A percentile compares a stretch with the other conserved stretches of the same genome.
phyloP scores from a whole-genome alignment of 2,329 filamentous ascomycete species.

The Beauveria scarabaeidicola region DNA sequence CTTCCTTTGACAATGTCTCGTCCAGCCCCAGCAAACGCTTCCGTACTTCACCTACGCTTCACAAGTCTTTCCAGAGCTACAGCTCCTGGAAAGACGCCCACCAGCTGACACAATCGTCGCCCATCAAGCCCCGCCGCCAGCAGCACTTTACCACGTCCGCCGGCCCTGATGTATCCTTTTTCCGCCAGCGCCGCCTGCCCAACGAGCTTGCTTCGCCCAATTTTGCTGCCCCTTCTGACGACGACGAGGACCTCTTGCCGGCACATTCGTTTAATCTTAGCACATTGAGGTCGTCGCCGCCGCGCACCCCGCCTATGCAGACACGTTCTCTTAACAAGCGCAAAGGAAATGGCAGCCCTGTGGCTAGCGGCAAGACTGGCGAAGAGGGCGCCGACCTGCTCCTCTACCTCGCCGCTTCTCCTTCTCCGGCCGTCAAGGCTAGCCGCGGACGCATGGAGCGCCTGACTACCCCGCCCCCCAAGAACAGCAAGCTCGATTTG shows the following conservation, averaged over 20 bases:
- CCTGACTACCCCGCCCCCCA: slow-evolving; percentile 68
- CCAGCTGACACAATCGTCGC: slow-evolving; percentile 76
- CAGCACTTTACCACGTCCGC: slow-evolving; percentile 65
- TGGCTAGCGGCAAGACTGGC: slow-evolving; percentile 47
- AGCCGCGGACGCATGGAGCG: slow-evolving; percentile 52
- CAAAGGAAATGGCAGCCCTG: slow-evolving; percentile 37
- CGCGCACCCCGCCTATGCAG: slow-evolving; percentile 69
- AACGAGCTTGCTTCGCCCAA: slow-evolving; percentile 52
- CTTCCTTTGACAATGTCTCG: slow-evolving; percentile 45
- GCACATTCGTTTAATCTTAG: slow-evolving; percentile 62
- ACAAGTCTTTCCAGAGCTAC: slow-evolving; percentile 48
- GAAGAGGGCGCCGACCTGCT: slow-evolving; percentile 77
- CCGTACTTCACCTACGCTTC: slow-evolving; percentile 50
- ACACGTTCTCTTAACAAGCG: slow-evolving; percentile 39
- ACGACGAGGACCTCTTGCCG: slow-evolving; percentile 76
- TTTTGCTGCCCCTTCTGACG: slow-evolving; percentile 59
- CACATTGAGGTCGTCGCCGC: slow-evolving; percentile 68
- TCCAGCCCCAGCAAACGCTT: slow-evolving; percentile 61
- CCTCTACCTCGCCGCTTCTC: slow-evolving; percentile 82
- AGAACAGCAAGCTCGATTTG: slow-evolving; percentile 56
- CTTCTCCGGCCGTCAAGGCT: slow-evolving; percentile 65
- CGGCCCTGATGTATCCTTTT: slow-evolving; percentile 70
- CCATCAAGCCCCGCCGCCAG: slow-evolving; percentile 67
- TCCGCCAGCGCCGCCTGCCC: slow-evolving; percentile 60
- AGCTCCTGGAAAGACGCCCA: slow-evolving; percentile 69